Base-by-base conservation (phyloP, 495 filamentous ascomycete species). In the Apiosordaria backusii region DNA sequence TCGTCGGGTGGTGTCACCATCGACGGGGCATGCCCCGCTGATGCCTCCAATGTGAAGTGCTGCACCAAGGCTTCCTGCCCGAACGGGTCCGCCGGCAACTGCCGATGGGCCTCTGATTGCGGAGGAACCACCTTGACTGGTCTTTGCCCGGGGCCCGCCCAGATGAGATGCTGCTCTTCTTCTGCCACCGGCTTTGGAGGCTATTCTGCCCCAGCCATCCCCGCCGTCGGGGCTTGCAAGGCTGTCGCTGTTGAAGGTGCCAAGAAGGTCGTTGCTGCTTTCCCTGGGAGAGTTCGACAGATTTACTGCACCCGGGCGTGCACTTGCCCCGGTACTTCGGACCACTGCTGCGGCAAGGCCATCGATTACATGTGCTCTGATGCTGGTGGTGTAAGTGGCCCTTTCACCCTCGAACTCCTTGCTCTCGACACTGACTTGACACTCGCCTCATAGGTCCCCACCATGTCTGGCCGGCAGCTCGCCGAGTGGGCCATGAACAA, bases 401-500 rank as follows among this genome's bases (percentile, higher is more conserved):
- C 35, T 45, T 13, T 45, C 6, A 13, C 6, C 3, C 9, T 13
- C 16, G 10, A 13, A 13, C 9, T 45, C 16, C 35, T 45, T 45
- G 35, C 6, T 7, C 35, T 45, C 2, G 27, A 13, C 35, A 45
- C 35, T 45, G 35, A 45, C 35, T 13, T 45, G 35, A 45, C 2
- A 45, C 4, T 45, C 35, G n/a, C 35, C 35, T 13, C 6, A 13
- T 45, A 45, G 35, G 64, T 64, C 6, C 60, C 70, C 4, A 74
- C 70, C 52, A 52, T 69, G 22, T 74, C 72, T 6, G 80, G 80
- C 9, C 67, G 69, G 0, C 61, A 75, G 61, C 79, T 82, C 25
- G 80, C 80, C 13, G 78, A 82, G 64, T 82, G 80, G 80, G 70
- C 75, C 9, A 82, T 81, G 81, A 75, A 79, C 27, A 76, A 81